These are phyloP conservation scores for Aspergillus versicolor DNA, from an alignment of 2,329 filamentous ascomycete species.

Conservation along the genomic window DNA sequence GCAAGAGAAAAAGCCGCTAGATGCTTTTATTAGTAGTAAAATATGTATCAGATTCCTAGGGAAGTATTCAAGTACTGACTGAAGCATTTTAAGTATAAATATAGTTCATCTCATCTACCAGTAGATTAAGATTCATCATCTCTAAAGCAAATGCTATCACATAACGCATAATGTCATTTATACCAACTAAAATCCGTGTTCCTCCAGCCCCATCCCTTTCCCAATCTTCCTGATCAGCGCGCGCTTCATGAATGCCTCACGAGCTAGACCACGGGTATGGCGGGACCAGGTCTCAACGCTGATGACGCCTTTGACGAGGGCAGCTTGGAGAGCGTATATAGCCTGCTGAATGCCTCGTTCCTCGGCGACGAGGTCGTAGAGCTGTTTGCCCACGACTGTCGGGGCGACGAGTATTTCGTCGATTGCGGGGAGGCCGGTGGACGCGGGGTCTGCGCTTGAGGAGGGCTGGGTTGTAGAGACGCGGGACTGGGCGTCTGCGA, in stretches of 20 bases:
- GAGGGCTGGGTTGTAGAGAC: slow-evolving; percentile 25
- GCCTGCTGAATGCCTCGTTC: slow-evolving; percentile 84
- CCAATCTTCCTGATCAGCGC: slow-evolving; percentile 48
- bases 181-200: not conserved
- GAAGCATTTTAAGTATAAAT: not conserved
- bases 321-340: slow-evolving; percentile 63
- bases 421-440: slow-evolving; percentile 64
- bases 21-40: too few relatives aligned
- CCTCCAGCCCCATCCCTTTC: slow-evolving; percentile 45
- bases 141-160: too few relatives aligned
- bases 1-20: not conserved
- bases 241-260: slow-evolving; percentile 49
- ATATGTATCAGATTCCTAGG: too few relatives aligned
- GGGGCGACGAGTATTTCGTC: slow-evolving; percentile 93
- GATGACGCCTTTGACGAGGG: slow-evolving; percentile 46
- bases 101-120: not conserved
- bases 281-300: slow-evolving; percentile 48
- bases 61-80: too few relatives aligned
- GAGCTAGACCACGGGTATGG: slow-evolving; percentile 46
- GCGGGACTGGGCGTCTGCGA: slow-evolving; percentile 68
- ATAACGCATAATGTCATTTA: not conserved
- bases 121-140: not conserved
- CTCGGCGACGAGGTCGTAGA: slow-evolving; percentile 86
- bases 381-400: slow-evolving; percentile 86
- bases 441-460: slow-evolving; percentile 32